Conservation (phyloP, 169 alveolate species). For the Babesia gibsoni region DNA sequence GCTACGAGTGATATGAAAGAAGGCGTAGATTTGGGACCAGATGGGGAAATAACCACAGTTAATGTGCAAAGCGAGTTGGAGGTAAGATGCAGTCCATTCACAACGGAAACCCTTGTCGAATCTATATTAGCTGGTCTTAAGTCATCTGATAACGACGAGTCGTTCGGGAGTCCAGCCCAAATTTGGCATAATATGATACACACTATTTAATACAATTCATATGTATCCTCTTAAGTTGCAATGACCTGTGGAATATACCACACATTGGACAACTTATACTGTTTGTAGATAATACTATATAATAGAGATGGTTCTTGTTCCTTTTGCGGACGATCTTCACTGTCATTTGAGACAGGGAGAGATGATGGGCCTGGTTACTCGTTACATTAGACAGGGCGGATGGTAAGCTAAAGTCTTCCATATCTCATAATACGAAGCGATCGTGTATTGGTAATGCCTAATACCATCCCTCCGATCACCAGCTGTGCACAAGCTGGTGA, state of each 20-base stretch:
- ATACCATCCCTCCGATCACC: constrained; percentile 68
- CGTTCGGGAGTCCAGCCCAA: neutral
- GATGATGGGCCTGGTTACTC: constrained; percentile 49
- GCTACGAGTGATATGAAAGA: neutral
- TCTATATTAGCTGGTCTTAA: constrained; percentile 2
- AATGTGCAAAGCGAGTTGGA: neutral
- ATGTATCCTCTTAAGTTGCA: too few relatives aligned
- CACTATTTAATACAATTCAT: too few relatives aligned
- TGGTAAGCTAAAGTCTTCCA: constrained; percentile 35
- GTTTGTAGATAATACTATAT: neutral
- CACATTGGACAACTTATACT: too few relatives aligned
- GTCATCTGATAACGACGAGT: neutral
- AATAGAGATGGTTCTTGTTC: constrained; percentile 11
- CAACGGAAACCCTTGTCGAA: neutral
- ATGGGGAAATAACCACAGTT: too few relatives aligned
- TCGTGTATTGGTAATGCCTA: constrained; percentile 79
- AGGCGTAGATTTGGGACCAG: too few relatives aligned
- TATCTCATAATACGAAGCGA: constrained; percentile 29
- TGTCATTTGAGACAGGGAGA: constrained; percentile 74
- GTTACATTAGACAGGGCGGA: constrained; percentile 59
- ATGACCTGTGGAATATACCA: too few relatives aligned
- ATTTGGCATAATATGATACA: neutral
- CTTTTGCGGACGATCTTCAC: constrained; percentile 73
- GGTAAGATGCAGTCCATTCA: constrained; percentile 4
- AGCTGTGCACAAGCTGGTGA: constrained; percentile 70